Evolutionary conservation across 2,329 filamentous ascomycete genomes (phyloP).

Genomic region (Sclerotinia borealis): DNA sequence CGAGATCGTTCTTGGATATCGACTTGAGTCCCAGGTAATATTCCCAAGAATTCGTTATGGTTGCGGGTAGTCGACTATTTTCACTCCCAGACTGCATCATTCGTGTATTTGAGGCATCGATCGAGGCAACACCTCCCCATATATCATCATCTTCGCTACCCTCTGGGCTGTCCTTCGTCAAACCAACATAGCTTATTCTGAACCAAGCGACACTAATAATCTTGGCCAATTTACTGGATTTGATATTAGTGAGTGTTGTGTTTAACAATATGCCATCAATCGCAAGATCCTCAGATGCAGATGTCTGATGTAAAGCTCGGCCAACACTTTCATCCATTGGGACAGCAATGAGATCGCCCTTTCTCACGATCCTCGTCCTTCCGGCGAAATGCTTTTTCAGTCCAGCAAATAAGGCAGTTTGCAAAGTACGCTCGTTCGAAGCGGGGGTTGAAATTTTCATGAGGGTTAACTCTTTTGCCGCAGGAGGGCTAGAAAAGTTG

Average conservation of each 20-base stretch:
- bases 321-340: conserved; percentile 83
- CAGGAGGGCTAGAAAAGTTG: conserved; percentile 50
- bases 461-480: conserved; percentile 72
- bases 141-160: conserved; percentile 55
- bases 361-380: conserved; percentile 74
- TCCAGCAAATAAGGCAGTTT: conserved; percentile 79
- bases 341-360: conserved; percentile 82
- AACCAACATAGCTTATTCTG: conserved; percentile 69
- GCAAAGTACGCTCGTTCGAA: conserved; percentile 77
- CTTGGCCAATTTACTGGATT: conserved; percentile 33
- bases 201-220: conserved; percentile 76
- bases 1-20: conserved; percentile 45
- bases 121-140: conserved; percentile 81
- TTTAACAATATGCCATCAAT: conserved; percentile 60
- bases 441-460: conserved; percentile 84
- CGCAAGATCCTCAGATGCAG: conserved; percentile 50
- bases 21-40: conserved; percentile 80
- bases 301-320: conserved; percentile 68
- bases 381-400: conserved; percentile 85
- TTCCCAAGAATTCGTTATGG: conserved; percentile 73
- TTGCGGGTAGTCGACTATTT: conserved; percentile 71
- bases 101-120: conserved; percentile 79
- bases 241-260: conserved; percentile 45
- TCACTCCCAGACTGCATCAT: conserved; percentile 90
- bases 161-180: conserved; percentile 46